Conservation (phyloP, 2,329 filamentous ascomycete genomes). For the Fusarium sp. region DNA sequence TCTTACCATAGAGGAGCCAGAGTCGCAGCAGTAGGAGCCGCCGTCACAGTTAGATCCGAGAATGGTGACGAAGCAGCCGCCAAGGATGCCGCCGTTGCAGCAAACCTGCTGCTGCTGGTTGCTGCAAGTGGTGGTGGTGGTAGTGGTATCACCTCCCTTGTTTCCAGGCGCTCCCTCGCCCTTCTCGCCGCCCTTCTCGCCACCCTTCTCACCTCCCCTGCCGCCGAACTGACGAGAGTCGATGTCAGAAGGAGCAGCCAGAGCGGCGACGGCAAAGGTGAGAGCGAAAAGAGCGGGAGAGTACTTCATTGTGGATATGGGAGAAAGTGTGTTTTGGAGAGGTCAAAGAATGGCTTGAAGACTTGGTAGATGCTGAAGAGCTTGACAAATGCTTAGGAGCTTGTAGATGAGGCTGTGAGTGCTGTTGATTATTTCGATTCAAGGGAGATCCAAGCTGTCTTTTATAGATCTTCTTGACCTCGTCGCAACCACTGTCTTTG, state of each 20-base stretch:
- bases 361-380: too few species aligned
- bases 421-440: too few species aligned
- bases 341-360: too few species aligned
- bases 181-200: too few species aligned
- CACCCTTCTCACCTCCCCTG: too few species aligned
- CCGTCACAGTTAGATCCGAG: not conserved
- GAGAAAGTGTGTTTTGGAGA: too few species aligned
- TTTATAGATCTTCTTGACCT: too few species aligned
- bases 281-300: not conserved
- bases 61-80: not conserved
- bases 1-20: not conserved
- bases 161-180: too few species aligned
- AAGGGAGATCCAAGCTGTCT: too few species aligned
- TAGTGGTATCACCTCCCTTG: too few species aligned
- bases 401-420: too few species aligned
- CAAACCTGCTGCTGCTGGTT: not conserved
- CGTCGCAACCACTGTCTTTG: too few species aligned
- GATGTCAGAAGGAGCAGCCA: not conserved
- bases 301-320: not conserved
- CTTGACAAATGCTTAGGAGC: not conserved
- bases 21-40: not conserved
- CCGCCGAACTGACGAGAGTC: not conserved
- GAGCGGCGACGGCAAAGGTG: not conserved
- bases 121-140: not conserved
- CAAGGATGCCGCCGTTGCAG: not conserved